Evolutionary conservation across 1,284 basidiomycete species (phyloP), one percentile per base, ranked within the genome.

Genomic region (Cryptococcus sp.): DNA sequence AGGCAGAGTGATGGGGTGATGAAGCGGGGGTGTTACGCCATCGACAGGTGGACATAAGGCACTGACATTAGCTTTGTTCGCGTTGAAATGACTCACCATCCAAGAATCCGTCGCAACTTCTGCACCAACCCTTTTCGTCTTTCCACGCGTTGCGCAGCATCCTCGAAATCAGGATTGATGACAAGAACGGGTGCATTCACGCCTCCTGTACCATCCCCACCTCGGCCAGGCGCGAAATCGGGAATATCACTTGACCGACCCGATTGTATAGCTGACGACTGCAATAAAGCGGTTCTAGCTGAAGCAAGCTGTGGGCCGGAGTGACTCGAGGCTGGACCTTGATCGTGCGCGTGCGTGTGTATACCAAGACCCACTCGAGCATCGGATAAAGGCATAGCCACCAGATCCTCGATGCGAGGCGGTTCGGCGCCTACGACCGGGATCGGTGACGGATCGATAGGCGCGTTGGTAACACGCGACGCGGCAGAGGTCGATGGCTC

Each of bases 1-100:
- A 30, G 78, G 78, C 46, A 86, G 80, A 0, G 85, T 85, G 11
- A 82, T 79, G 0, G 85, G 85, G 1, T 78, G 72, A 30, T 67
- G 55, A 25, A 84, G 76, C 45, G 76, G 52, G 15, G 69, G 66
- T 13, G 52, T 27, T 20, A 30, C 30, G 7, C 59, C 61, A 27
- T 47, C 45, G 6, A 68, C 62, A 17, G 74, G 69, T 0, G 75
- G 69, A 56, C 84, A 85, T 50, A 79, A 71, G 0, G 81, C 78
- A 65, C 84, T 75, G 52, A 55, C 23, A 45, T 59, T 39, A 57
- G 43, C n/a, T 22, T 23, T 8, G 2, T 5, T 15, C 30, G 46
- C 35, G 47, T 22, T 22, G 8, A 40, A 41, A 13, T 3, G n/a
- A 55, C 50, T 46, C 52, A 67, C 64, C 61, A 68, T 57, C 64